Evolutionary conservation across 257 asterid species (phyloP).

Genomic region (Primulina eburnea): DNA sequence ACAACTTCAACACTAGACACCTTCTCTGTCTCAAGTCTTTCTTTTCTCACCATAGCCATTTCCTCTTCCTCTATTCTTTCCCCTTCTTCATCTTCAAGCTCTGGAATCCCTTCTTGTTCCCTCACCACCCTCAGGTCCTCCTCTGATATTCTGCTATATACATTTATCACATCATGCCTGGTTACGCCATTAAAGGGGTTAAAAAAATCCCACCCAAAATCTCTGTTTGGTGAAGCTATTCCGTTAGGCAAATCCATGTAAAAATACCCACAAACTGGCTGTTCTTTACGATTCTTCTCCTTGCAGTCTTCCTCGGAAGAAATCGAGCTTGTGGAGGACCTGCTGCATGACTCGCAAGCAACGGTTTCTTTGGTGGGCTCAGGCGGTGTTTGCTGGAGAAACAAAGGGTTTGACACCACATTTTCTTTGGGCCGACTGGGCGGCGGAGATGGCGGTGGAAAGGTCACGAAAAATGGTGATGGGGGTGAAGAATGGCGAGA

Average conservation of each 20-base stretch:
- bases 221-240: constrained; percentile 61
- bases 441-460: constrained; percentile 55
- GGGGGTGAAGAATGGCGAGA: constrained; percentile 29
- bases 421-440: constrained; percentile 37
- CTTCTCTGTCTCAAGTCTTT: constrained; percentile 24
- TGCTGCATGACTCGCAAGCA: constrained; percentile 36
- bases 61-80: constrained; percentile 40
- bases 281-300: constrained; percentile 32
- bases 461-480: constrained; percentile 52
- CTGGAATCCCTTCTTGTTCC: constrained; percentile 88
- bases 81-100: constrained; percentile 71
- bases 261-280: constrained; percentile 51
- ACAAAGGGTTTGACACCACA: constrained; percentile 76
- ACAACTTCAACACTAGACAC: constrained; percentile 37
- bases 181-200: constrained; percentile 61
- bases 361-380: constrained; percentile 58
- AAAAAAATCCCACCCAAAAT: constrained; percentile 94
- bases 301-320: constrained; percentile 38
- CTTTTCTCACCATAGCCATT: constrained; percentile 29
- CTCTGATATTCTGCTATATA: constrained; percentile 61
- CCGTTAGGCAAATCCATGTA: constrained; percentile 64
- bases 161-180: constrained; percentile 57
- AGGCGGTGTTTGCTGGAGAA: constrained; percentile 68
- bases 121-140: constrained; percentile 87
- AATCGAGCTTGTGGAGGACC: constrained; percentile 26